Evolutionary conservation across 257 asterid genomes (phyloP).

Genomic region (Fraxinus cuspidata): DNA sequence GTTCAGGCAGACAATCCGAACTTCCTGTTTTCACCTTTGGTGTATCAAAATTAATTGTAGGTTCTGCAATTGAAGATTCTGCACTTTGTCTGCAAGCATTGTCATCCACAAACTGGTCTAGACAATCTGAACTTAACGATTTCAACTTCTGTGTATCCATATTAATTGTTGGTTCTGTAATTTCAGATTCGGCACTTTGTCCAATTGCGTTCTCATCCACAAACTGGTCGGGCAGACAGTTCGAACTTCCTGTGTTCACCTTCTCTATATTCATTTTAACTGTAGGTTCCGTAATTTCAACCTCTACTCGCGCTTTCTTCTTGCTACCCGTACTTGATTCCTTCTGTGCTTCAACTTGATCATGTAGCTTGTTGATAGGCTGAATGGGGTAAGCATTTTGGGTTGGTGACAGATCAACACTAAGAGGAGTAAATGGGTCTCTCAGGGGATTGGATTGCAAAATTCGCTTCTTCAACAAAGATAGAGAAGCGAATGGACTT

Average conservation of each 20-base stretch:
- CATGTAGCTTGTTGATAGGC: constrained; percentile 33
- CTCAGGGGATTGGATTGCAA: constrained; percentile 49
- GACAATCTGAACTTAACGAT: constrained; percentile 12
- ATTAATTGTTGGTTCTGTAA: constrained; percentile 22
- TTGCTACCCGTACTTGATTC: constrained; percentile 37
- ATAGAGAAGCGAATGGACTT: constrained; percentile 60
- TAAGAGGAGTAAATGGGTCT: constrained; percentile 66
- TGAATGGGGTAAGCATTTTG: constrained; percentile 29
- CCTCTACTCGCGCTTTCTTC: constrained; percentile 38
- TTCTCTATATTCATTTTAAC: constrained; percentile 27
- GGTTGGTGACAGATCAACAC: constrained; percentile 39
- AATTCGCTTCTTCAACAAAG: constrained; percentile 47
- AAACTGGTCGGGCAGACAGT: constrained; percentile 18
- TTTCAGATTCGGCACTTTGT: constrained; percentile 22
- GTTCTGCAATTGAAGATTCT: constrained; percentile 11
- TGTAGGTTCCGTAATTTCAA: constrained; percentile 32
- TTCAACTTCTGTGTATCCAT: constrained; percentile 11
- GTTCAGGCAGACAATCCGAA: constrained; percentile 31
- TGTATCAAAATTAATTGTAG: constrained; percentile 17
- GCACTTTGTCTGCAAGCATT: not conserved
- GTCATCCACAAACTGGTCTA: not conserved
- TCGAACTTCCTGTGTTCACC: constrained; percentile 14
- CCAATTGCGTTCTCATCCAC: constrained; percentile 26
- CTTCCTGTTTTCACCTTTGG: constrained; percentile 22
- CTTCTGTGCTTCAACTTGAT: constrained; percentile 33